Evolutionary conservation across 306 rosid species (phyloP), one percentile per base, ranked within the genome.

Genomic region (Comarum palustre): DNA sequence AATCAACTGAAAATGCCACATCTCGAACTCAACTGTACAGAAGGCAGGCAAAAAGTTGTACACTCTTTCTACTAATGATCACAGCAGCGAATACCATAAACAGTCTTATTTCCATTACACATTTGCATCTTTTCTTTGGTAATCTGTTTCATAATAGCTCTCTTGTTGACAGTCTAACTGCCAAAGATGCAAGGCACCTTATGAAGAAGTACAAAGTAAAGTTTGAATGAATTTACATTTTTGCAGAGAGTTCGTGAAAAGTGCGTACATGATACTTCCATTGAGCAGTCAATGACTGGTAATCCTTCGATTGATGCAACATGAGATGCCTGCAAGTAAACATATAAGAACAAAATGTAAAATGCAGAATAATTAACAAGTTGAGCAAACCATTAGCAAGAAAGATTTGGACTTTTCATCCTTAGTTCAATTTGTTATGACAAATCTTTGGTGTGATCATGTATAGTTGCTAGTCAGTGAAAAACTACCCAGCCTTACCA

Each of bases 1-100:
- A 61, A 94, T 87, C 90, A 94, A 84, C 98, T 89, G 87, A 83
- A 94, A 90, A 81, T 94, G 97, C 96, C 97, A 83, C 82, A 77
- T 73, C 88, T 94, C 97, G 74, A 91, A 94, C 83, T 81, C 88
- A 89, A 89, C 96, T 89, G 92, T 75, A 81, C 60, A 72, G 34
- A 68, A 58, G n/a, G 59, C 69, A 70, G 29, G 57, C 27, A 72
- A 73, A 50, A 10, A 39, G 72, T 69, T 67, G 25, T 42, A 22
- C 36, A 6, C 31, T 54, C 63, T 71, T 74, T 42, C 69, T 72
- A 69, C 45, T 19, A 62, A 73, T 31, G 72, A 45, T 36, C 34
- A 51, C 3, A 5, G 58, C 41, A 78, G 61, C 12, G 19, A 73
- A 54, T 42, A 8, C 29, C 42, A 29, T 11, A 66, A 58, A 27